Percentiles rank a stretch among this genome's conserved stretches.
Evolutionary conservation across 768 basidiomycete genomes (phyloP).

Genomic region (Pleurotus citrinopileatus): DNA sequence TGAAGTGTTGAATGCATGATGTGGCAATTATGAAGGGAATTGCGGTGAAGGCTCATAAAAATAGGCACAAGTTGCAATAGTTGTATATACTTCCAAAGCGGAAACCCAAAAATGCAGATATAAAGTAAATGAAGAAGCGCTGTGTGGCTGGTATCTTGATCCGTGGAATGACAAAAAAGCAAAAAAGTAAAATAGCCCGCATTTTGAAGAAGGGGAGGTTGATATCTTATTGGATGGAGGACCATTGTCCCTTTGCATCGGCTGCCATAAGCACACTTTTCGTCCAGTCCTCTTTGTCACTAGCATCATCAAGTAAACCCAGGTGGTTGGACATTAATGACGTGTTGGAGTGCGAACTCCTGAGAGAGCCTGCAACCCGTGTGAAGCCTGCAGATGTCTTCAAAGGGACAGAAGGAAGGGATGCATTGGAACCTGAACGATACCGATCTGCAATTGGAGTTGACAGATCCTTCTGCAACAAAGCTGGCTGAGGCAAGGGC

Average conservation of each 20-base stretch:
- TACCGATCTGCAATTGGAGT: slow-evolving; percentile 14
- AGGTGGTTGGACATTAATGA: slow-evolving; percentile 41
- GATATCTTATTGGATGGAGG: neutral
- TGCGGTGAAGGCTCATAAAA: slow-evolving; percentile 8
- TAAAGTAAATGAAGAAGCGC: neutral
- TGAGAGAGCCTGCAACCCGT: slow-evolving; percentile 10
- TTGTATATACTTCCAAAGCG: slow-evolving; percentile 3
- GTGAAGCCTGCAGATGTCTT: slow-evolving; percentile 10
- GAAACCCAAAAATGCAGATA: slow-evolving; percentile 6
- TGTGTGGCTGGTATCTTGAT: slow-evolving; percentile 9
- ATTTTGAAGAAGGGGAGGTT: slow-evolving; percentile 1
- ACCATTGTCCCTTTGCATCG: slow-evolving; percentile 41
- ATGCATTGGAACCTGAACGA: slow-evolving; percentile 13
- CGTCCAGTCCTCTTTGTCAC: slow-evolving; percentile 66
- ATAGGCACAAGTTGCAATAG: slow-evolving; percentile 8
- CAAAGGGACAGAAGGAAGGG: slow-evolving; percentile 4
- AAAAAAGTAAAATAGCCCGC: neutral
- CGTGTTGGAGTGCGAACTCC: slow-evolving; percentile 14
- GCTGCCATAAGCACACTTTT: slow-evolving; percentile 72
- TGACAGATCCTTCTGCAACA: neutral
- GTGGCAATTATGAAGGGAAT: slow-evolving; percentile 4
- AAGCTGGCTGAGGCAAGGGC: slow-evolving; percentile 6
- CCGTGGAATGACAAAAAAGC: neutral
- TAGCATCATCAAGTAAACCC: slow-evolving; percentile 43
- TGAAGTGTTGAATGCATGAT: neutral